Evolutionary conservation across 192 early-diverging fungal genomes (phyloP), one percentile per base, ranked within the genome.

Genomic region (Backusella australiensis): DNA sequence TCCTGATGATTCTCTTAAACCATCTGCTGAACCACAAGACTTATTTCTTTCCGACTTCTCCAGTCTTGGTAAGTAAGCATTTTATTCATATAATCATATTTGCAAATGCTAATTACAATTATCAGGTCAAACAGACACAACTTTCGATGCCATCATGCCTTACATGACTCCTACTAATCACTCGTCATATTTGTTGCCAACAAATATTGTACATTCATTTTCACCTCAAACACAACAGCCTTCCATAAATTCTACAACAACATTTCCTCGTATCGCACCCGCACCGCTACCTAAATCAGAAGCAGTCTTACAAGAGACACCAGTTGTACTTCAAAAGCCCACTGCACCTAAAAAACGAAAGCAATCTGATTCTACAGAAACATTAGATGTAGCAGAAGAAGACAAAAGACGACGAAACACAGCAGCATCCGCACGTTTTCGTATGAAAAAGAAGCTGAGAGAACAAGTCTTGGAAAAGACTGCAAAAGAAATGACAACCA

Each of bases 391-490:
- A 5, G 14, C 76, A 17, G 89, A 91, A 29, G 93, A 92, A 52
- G 96, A 99, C 81, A 97, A 98, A 84, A 91, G 97, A 44, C 85
- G 91, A 34, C 88, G 97, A 68, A 99, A 99, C 88, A 99, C 96
- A 3, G 96, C 92, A 4, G 98, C 98, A 3, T 96, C 95, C 1
- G 97, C 96, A 19, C 85, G 98, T 17, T 99, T 99, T 88, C 90
- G 98, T n/a, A 88, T 93, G 59, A 96, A 97, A 87, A 99, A 98
- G 79, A 97, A 97, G 84, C 80, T 91, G 78, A 90, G 93, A 59
- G 97, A 98, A 81, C 92, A 95, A 85, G 88, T 86, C 23, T 80
- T 99, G 34, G 92, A 96, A 84, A 84, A 86, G 67, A 93, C 91
- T 0, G 94, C 94, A 39, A 86, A 91, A 73, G 93, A 94, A 70